Evolutionary conservation across 352 stramenopile species (phyloP), one percentile per base, ranked within the genome.

Genomic region (Phytopythium oedochilum): DNA sequence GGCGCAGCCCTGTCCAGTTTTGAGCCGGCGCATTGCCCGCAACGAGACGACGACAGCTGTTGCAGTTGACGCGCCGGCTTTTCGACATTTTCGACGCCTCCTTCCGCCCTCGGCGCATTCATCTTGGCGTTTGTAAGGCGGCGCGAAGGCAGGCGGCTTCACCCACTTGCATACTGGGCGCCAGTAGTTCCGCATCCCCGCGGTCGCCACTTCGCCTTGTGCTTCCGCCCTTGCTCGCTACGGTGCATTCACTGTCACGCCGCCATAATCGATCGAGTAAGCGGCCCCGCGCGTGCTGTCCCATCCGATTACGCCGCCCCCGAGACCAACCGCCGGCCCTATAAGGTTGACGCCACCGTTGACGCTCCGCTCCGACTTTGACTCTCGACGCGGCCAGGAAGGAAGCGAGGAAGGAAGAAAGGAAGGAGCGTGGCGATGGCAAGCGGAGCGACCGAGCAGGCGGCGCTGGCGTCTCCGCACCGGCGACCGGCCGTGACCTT

Each of bases 81-180:
- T 48, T 48, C 42, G 42, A 48, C 42, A 48, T 49, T 49, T 49
- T 49, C 43, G 25, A 34, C 43, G 43, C 7, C 23, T 8, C 7
- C 25, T 34, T 31, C 25, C 43, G 12, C 43, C 25, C 43, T 6
- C 22, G 23, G 15, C 15, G 23, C 2, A 7, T 35, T 49, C 15
- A 6, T 23, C 43, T 49, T 34, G 43, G 6, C 1, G 3, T 23
- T 49, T 20, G 43, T 35, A 49, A 42, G 11, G 5, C 5, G 20
- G n/a, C 2, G 9, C 20, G 28, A 28, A 18, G 38, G n/a, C n/a
- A 25, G 36, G 36, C 36, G 9, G 36, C 17, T 8, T 1, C 36
- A 25, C 36, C 34, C 34, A 18, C 34, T 10, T 6, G 38, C 38
- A 43, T 43, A 43, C 18, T 43, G 18, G 25, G 10, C 7, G 14